Base-by-base conservation (phyloP, 495 filamentous ascomycete species). In the Annulohypoxylon maeteangense region DNA sequence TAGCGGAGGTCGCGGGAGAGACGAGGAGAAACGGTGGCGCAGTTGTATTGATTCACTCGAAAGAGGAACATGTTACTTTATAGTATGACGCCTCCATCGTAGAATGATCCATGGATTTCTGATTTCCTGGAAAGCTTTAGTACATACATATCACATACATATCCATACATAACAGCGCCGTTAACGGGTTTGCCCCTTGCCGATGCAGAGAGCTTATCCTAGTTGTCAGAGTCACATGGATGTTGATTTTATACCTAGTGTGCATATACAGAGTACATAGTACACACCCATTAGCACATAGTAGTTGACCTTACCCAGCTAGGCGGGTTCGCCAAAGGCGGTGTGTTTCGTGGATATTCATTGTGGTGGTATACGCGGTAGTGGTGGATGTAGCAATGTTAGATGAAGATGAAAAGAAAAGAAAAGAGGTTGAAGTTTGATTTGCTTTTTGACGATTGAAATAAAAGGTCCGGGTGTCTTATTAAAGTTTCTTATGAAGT, bases 1-100 rank as follows among this genome's bases (percentile, higher is more conserved):
- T 58, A 56, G 53, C 67, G 67, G 67, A 64, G n/a, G 42, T 23
- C 53, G 59, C 60, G 67, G 67, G 40, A 51, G 10, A 32, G 27
- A n/a, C 53, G 55, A 4, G 55, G 18, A n/a, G 23, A 51, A 27
- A 51, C 1, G 53, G 67, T 64, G 53, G 42, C 55, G 45, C 64
- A 53, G 56, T 45, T 31, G 23, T 44, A 27, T 27, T 12, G 18
- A 23, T 48, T 31, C 50, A 31, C 67, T 59, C 53, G 47, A 22
- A 62, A 50, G 40, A 62, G 47, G 20, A 62, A 44, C 38, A 38
- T 44, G 38, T 42, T 32, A 50, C 51, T 62, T 62, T 44, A 62
- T 62, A 38, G 38, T 44, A 62, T 34, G 42, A 62, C 50, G 14
- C 18, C 14, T 53, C 62, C 29, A 68, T 62, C 27, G 29, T 68